Evolutionary conservation across 1,284 basidiomycete species (phyloP).

Genomic region (Rhizoctonia solani): DNA sequence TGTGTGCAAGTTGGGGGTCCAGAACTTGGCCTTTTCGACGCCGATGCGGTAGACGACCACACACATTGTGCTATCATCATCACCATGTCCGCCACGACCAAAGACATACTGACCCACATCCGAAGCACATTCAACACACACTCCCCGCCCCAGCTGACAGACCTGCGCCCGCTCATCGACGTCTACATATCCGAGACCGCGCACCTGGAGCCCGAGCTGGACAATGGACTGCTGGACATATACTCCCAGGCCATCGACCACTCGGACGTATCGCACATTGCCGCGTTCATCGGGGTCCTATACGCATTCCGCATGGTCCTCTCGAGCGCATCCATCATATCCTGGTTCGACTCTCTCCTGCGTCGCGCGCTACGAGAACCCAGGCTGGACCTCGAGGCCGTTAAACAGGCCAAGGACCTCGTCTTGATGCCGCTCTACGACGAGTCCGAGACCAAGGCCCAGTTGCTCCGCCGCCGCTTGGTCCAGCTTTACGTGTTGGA

Average conservation of each 20-base stretch:
- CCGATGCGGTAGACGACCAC: too few relatives aligned
- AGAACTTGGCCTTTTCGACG: neutral
- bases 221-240: slow-evolving; percentile 67
- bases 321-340: slow-evolving; percentile 65
- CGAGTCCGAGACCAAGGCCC: slow-evolving; percentile 53
- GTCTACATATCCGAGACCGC: slow-evolving; percentile 14
- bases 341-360: slow-evolving; percentile 78
- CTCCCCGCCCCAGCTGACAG: neutral
- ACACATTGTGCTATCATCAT: neutral
- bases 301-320: slow-evolving; percentile 64
- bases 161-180: slow-evolving; percentile 25
- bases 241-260: slow-evolving; percentile 67
- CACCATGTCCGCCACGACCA: slow-evolving; percentile 7
- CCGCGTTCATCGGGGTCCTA: slow-evolving; percentile 67
- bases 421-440: slow-evolving; percentile 63
- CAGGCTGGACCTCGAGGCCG: slow-evolving; percentile 59
- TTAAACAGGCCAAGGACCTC: slow-evolving; percentile 70
- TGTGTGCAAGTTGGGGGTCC: too few relatives aligned
- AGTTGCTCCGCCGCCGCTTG: slow-evolving; percentile 65
- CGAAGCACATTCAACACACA: slow-evolving; percentile 9
- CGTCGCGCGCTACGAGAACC: slow-evolving; percentile 75
- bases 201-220: slow-evolving; percentile 48
- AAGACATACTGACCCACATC: slow-evolving; percentile 16
- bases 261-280: slow-evolving; percentile 58
- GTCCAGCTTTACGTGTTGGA: slow-evolving; percentile 75